Base-by-base conservation (phyloP, 1,284 basidiomycete species). In the Lentinula novae-zelandiae region DNA sequence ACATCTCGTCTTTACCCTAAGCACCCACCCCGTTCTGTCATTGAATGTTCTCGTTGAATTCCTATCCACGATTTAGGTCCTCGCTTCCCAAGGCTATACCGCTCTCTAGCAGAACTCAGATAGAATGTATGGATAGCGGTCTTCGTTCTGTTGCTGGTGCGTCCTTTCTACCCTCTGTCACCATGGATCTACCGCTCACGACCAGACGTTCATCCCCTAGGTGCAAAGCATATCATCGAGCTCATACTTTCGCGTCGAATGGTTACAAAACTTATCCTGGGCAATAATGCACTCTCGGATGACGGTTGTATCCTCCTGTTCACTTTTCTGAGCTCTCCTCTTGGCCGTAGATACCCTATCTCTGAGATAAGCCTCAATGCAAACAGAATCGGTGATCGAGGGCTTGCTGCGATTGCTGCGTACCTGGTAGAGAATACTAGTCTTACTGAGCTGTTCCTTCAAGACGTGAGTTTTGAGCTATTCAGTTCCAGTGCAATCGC, bases 251-350 rank as follows among this genome's bases (percentile, higher is more conserved):
- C 72, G 4, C 78, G 78, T 20, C 75, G 73, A 34, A 64, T 69
- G 4, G 77, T 87, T 38, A 78, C 77, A 42, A 81, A 78, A 63
- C 75, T 89, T 49, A 74, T 81, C 44, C 67, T 89, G 22, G 80
- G 82, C 7, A 80, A 86, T 63, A 89, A 87, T 65, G 64, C 75
- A 12, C 78, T 90, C 2, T 79, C 80, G 2, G 82, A 87, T 66
- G 79, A 82, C 15, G 88, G 87, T n/a, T 77, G 81, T 64, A 73
- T 75, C 33, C 71, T 74, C 8, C 70, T 90, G 6, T 87, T 89
- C 67, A 71, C 73, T 34, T 88, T 82, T 66, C 76, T 90, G 7
- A 71, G 73, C 38, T 84, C 85, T 4, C 64, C 72, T 13, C 65
- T 73, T 20, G 85, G 83, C 7, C 72, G 73, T 53, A 75, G 72